Evolutionary conservation across 2,329 filamentous ascomycete genomes (phyloP).

Genomic region (Colletotrichum filicis): DNA sequence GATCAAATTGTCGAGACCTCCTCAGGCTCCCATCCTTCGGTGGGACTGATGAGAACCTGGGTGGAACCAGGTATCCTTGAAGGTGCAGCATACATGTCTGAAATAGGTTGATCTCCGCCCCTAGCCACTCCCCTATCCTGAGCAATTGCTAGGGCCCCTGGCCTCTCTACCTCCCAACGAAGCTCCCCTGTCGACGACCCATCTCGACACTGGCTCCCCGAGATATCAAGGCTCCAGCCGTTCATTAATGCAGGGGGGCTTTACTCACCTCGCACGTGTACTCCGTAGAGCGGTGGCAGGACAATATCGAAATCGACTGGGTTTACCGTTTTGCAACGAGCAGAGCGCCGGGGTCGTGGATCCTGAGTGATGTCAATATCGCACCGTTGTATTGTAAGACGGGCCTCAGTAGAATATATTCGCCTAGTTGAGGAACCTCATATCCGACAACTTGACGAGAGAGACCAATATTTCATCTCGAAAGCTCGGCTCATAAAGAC

Average conservation of each 20-base stretch:
- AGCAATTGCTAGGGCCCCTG: neutral
- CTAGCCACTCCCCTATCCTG: slow-evolving; percentile 18
- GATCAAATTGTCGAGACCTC: neutral
- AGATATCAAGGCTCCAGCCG: slow-evolving; percentile 14
- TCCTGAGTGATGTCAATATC: slow-evolving; percentile 25
- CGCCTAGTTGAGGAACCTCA: neutral
- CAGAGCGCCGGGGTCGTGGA: slow-evolving; percentile 16
- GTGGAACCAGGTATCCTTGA: slow-evolving; percentile 13
- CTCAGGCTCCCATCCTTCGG: neutral
- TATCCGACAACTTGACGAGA: neutral
- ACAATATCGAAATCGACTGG: slow-evolving; percentile 27
- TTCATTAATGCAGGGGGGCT: slow-evolving; percentile 17
- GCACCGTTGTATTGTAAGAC: slow-evolving; percentile 15
- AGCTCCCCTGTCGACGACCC: slow-evolving; percentile 11
- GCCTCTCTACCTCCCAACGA: neutral
- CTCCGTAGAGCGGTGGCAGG: slow-evolving; percentile 20
- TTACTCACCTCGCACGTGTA: neutral
- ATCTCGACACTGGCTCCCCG: slow-evolving; percentile 22
- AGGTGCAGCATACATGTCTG: slow-evolving; percentile 29
- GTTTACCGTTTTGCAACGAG: slow-evolving; percentile 1
- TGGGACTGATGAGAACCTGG: neutral
- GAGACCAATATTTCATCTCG: neutral
- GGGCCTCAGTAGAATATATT: slow-evolving; percentile 4
- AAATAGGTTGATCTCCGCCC: slow-evolving; percentile 32
- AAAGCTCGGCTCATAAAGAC: neutral